phyloP scores from a whole-genome alignment of 2,329 filamentous ascomycete species.

The Colletotrichum chrysophilum region DNA sequence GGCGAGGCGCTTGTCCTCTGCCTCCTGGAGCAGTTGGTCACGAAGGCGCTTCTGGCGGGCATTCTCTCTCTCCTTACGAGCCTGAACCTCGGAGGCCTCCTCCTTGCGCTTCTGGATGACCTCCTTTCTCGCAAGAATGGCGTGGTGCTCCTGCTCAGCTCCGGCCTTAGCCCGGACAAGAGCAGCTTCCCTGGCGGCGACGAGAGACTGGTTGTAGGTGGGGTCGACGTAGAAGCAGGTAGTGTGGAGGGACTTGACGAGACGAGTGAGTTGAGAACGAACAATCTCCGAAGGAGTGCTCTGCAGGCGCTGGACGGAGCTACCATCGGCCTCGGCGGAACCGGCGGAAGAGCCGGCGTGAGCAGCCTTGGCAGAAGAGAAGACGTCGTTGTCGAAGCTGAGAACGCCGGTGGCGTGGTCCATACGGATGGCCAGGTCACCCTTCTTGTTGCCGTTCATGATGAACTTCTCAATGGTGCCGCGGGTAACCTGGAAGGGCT shows the following conservation, averaged over 20 bases:
- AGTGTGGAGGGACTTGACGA: constrained; percentile 89
- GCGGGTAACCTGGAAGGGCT: constrained; percentile 90
- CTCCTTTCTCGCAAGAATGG: constrained; percentile 84
- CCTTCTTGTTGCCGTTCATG: constrained; percentile 99
- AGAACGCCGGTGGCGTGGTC: constrained; percentile 94
- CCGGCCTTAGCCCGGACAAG: constrained; percentile 83
- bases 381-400: constrained; percentile 97
- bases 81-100: constrained; percentile 85
- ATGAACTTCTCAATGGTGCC: constrained; percentile 99
- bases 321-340: constrained; percentile 84
- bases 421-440: constrained; percentile 93
- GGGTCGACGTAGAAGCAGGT: constrained; percentile 97
- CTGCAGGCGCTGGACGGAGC: constrained; percentile 91
- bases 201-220: constrained; percentile 80
- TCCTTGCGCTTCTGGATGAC: constrained; percentile 98
- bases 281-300: constrained; percentile 98
- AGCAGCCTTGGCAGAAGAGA: constrained; percentile 93
- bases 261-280: constrained; percentile 88
- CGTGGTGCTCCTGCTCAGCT: constrained; percentile 88
- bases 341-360: constrained; percentile 84
- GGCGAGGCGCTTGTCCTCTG: constrained; percentile 86
- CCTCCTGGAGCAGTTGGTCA: constrained; percentile 87
- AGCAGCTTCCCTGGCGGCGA: constrained; percentile 80
- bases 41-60: constrained; percentile 86
- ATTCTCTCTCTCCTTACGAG: constrained; percentile 90